Percentiles rank a stretch among this genome's conserved stretches.
phyloP scores from a whole-genome alignment of 73 alveolate genomes.

The Uronychia setigera region DNA sequence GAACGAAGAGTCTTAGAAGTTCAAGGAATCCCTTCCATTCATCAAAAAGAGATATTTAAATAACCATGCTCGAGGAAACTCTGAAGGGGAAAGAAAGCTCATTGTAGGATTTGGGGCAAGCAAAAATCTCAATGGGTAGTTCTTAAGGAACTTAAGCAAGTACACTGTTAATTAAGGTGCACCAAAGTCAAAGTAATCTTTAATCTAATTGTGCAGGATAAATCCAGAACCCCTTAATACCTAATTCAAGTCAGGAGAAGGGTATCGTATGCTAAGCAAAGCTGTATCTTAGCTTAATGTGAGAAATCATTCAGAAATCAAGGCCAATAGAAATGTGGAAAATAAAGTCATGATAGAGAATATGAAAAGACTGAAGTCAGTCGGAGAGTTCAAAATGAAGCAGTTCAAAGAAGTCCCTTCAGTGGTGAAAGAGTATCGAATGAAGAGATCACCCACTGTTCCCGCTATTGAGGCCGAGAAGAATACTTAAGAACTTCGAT shows the following conservation, averaged over 20 bases:
- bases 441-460: background rate
- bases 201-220: conserved; percentile 20
- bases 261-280: conserved; percentile 17
- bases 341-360: conserved; percentile 13
- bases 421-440: background rate
- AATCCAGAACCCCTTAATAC: conserved; percentile 15
- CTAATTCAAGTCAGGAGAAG: conserved; percentile 35
- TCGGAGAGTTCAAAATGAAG: conserved; percentile 1
- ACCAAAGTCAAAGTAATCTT: conserved; percentile 15
- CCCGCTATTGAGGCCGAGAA: background rate
- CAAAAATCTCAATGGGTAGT: conserved; percentile 21
- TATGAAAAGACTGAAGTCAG: conserved; percentile 6
- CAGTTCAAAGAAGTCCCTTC: background rate
- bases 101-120: conserved; percentile 40
- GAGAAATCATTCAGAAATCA: conserved; percentile 29
- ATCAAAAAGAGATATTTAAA: conserved; percentile 1
- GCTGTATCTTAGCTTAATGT: conserved; percentile 33
- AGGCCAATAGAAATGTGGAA: conserved; percentile 7
- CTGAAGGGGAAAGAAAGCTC: conserved; percentile 12
- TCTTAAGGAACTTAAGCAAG: conserved; percentile 15
- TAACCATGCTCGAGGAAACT: background rate
- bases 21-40: background rate
- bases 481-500: background rate
- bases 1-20: background rate
- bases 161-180: background rate